Base-by-base conservation (phyloP, 306 rosid genomes). In the Hippophae rhamnoides region DNA sequence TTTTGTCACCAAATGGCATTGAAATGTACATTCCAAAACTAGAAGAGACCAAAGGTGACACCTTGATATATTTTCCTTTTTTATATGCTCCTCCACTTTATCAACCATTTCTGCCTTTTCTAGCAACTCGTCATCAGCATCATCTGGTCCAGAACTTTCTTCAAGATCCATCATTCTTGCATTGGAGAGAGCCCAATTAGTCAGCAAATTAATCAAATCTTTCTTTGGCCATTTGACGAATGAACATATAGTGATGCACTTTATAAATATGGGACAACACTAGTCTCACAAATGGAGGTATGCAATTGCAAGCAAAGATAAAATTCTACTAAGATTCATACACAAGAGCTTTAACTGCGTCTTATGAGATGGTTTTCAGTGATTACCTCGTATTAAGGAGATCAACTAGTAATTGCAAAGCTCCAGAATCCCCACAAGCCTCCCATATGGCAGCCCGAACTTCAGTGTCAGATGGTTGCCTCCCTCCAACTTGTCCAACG, bases 361-460 rank as follows among this genome's bases (percentile, higher is more conserved):
- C 5, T 12, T 8, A 40, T 7, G 25, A 68, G 42, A 71, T 59
- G 46, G 61, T 47, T 72, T 48, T 49, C 3, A 47, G 43, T 14
- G 66, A 57, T 83, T 75, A 87, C 96, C 82, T 85, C 60, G 69
- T 82, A 46, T 72, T 78, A 69, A 92, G 95, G 78, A 92, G 99
- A 86, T 92, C 95, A 58, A 85, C 85, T 23, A 92, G 99, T 71
- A 88, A 58, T 64, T 92, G 96, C 72, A 88, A 57, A 67, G 99
- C 99, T 78, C 95, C 88, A 10, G 88, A 85, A 75, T 92, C 90
- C 9, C 99, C 96, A 11, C 99, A 92, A 62, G 83, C 90, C 77
- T 92, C 99, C 96, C 99, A 92, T 57, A 88, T 71, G 10, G 94
- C 99, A 10, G 95, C 82, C 48, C 72, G 93, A 73, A 85, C 95